Percentiles rank a stretch among this genome's conserved stretches.
phyloP scores from a whole-genome alignment of 2,329 filamentous ascomycete species.

The Trichoderma polysporum region DNA sequence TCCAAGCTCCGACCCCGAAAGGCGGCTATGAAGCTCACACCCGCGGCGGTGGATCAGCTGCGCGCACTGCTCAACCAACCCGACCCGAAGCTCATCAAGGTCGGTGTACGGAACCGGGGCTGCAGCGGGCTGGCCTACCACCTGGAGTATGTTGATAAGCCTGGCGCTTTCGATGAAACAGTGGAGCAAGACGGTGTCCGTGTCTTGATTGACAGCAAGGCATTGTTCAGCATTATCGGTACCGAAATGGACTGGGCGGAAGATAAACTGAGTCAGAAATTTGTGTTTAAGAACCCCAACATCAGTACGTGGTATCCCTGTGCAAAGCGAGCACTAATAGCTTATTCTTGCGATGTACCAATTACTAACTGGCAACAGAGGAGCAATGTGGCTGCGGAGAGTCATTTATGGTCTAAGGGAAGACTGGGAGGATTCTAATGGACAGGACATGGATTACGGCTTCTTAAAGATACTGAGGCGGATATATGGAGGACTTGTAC shows the following conservation, averaged over 20 bases:
- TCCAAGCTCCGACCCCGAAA: conserved; percentile 64
- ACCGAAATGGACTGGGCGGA: conserved; percentile 99
- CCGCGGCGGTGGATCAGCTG: conserved; percentile 76
- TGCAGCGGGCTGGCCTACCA: conserved; percentile 94
- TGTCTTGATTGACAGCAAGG: conserved; percentile 95
- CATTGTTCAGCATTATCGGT: conserved; percentile 95
- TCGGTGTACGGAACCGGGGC: conserved; percentile 90
- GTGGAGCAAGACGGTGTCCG: conserved; percentile 96
- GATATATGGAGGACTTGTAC: neutral
- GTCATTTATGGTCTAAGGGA: conserved; percentile 76
- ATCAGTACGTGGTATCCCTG: conserved; percentile 74
- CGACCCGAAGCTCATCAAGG: conserved; percentile 87
- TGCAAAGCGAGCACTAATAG: neutral
- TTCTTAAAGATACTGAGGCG: neutral
- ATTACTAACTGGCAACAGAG: conserved; percentile 55
- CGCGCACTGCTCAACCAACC: conserved; percentile 76
- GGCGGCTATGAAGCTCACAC: conserved; percentile 84
- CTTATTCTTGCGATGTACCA: conserved; percentile 32
- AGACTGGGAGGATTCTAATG: neutral
- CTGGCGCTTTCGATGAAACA: conserved; percentile 82
- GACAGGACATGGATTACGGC: neutral
- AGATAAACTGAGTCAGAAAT: conserved; percentile 87
- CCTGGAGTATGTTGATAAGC: conserved; percentile 91
- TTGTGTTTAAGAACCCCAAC: conserved; percentile 95
- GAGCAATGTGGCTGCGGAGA: conserved; percentile 95